Evolutionary conservation across 2,329 filamentous ascomycete genomes (phyloP), one percentile per base, ranked within the genome.

Genomic region (Botryotinia narcissicola): DNA sequence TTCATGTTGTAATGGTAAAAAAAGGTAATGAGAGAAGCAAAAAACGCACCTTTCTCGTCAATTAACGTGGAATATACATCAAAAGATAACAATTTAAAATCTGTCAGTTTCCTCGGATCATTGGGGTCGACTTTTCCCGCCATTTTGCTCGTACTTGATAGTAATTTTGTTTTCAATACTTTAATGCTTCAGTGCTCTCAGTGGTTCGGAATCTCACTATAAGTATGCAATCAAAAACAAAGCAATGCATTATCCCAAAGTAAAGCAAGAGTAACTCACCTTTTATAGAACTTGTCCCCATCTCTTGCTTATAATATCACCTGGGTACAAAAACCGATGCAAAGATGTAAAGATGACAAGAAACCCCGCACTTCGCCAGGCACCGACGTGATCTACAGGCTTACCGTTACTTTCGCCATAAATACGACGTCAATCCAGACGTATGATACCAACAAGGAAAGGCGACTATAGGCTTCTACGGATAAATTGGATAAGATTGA

Each of bases 11-110:
- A 32, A 61, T 61, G 12, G 22, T 10, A 22, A 25, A 22, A 18
- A 20, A 10, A 40, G 20, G 40, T 18, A 32, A 51, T 51, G 4
- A 51, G 48, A 51, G 25, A 32, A 35, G 14, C 1, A 18, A 18
- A 32, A 25, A 48, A 25, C 62, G n/a, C 32, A 71, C 75, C 64
- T 59, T 73, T 69, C 42, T 76, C 74, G 32, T 77, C 75, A 10
- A 77, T 72, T 8, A 76, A 44, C 7, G 74, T 77, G 2, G 72
- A 64, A 46, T 76, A 75, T 12, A 77, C 75, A 64, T 76, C 74
- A 44, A 76, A 77, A 22, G 73, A 74, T 25, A 77, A 70, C 0
- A 72, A 22, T 48, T 75, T 72, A 54, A 75, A 77, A 63, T 74
- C 75, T 3, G 73, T 75, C 5, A 76, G 70, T 29, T 73, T 72